Percentiles rank a stretch among this genome's conserved stretches.
Evolutionary conservation across 768 basidiomycete genomes (phyloP).

Genomic region (Xerocomellus amylosporus): DNA sequence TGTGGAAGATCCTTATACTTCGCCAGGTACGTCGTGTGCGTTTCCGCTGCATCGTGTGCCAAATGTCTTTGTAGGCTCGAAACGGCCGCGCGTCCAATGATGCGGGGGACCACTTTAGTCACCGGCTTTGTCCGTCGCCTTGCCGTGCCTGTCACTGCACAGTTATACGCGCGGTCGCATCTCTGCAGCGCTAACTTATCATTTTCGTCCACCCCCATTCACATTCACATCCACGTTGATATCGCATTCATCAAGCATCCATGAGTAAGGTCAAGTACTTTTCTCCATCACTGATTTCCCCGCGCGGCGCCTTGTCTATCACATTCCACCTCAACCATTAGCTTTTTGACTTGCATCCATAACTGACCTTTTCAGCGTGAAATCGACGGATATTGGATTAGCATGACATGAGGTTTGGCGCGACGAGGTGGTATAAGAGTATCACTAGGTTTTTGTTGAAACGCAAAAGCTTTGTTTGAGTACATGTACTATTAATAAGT

Average conservation of each 20-base stretch:
- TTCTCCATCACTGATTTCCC: slow-evolving; percentile 6
- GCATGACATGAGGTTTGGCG: not conserved
- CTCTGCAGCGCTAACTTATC: slow-evolving; percentile 30
- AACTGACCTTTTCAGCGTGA: slow-evolving; percentile 33
- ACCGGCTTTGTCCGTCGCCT: not conserved
- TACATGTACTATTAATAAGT: slow-evolving; percentile 4
- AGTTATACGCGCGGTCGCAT: not conserved
- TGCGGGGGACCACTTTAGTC: not conserved
- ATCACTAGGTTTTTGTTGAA: not conserved
- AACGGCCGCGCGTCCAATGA: slow-evolving; percentile 44
- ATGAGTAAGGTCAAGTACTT: slow-evolving; percentile 31
- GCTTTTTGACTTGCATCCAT: slow-evolving; percentile 13
- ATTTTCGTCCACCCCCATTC: slow-evolving; percentile 6
- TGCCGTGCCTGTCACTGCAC: not conserved
- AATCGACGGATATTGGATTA: slow-evolving; percentile 6
- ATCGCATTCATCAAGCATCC: slow-evolving; percentile 13
- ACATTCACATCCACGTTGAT: slow-evolving; percentile 1
- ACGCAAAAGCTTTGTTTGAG: slow-evolving; percentile 8
- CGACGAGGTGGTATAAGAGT: not conserved
- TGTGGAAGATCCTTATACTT: slow-evolving; percentile 34
- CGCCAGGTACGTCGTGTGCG: slow-evolving; percentile 42
- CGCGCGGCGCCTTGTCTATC: not conserved
- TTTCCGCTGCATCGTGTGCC: not conserved
- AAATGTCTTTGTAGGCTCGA: slow-evolving; percentile 35
- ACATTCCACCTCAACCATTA: not conserved